phyloP scores from a whole-genome alignment of 2,329 filamentous ascomycete species.

The Lachnellula occidentalis region DNA sequence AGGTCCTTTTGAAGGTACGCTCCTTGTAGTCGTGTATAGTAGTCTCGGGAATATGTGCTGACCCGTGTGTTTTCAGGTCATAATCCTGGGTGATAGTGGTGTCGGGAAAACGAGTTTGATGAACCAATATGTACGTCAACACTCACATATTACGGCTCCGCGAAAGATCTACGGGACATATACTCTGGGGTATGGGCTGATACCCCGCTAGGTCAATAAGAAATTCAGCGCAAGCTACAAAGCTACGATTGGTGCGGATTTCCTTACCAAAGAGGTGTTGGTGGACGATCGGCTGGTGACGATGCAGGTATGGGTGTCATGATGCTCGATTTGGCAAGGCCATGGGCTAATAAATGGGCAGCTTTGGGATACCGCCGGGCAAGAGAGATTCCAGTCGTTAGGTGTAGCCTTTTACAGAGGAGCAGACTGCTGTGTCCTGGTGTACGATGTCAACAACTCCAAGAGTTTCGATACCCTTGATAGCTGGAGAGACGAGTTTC shows the following conservation, averaged over 20 bases:
- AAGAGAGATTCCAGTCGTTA: constrained; percentile 95
- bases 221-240: constrained; percentile 99
- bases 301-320: constrained; percentile 68
- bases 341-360: constrained; percentile 41
- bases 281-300: constrained; percentile 97
- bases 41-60: neutral
- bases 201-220: constrained; percentile 79
- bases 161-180: neutral
- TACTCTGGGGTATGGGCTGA: constrained; percentile 9
- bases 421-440: constrained; percentile 94
- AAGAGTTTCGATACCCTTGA: constrained; percentile 99
- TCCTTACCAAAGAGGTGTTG: constrained; percentile 94
- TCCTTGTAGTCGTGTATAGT: neutral
- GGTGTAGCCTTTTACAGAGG: constrained; percentile 97
- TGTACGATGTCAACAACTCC: constrained; percentile 98
- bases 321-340: neutral
- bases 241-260: constrained; percentile 97
- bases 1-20: constrained; percentile 61
- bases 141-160: constrained; percentile 1
- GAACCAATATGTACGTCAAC: constrained; percentile 95
- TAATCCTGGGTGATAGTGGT: constrained; percentile 97
- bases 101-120: constrained; percentile 99
- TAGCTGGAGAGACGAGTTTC: constrained; percentile 96
- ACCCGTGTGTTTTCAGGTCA: constrained; percentile 58
- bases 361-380: constrained; percentile 97